Percentiles rank a stretch among this genome's conserved stretches.
These are phyloP conservation scores for Hymenoscyphus infarciens DNA, from an alignment of 2,329 filamentous ascomycete species.

Conservation along the genomic window DNA sequence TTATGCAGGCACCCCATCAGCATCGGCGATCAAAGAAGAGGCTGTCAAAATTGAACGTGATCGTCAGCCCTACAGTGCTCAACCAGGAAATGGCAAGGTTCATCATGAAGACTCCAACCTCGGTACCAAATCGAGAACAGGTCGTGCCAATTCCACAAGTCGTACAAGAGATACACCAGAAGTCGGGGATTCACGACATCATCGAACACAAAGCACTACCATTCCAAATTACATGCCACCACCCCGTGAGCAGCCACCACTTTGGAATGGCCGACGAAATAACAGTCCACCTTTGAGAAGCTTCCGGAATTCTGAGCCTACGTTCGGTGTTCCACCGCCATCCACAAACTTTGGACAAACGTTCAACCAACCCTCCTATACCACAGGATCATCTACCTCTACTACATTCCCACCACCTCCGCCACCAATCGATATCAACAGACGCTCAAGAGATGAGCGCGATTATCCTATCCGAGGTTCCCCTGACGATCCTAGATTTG, in stretches of 20 bases:
- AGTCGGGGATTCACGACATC: constrained; percentile 13
- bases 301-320: constrained; percentile 28
- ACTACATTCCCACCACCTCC: constrained; percentile 29
- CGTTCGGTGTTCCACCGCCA: constrained; percentile 24
- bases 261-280: constrained; percentile 15
- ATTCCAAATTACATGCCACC: constrained; percentile 23
- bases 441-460: constrained; percentile 24
- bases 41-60: constrained; percentile 59
- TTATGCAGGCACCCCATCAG: constrained; percentile 36
- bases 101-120: constrained; percentile 41
- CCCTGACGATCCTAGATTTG: constrained; percentile 25
- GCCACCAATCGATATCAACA: constrained; percentile 24
- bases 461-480: constrained; percentile 16
- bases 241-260: constrained; percentile 9
- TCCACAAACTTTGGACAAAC: constrained; percentile 14
- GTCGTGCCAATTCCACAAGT: constrained; percentile 30
- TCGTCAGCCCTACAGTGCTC: constrained; percentile 59
- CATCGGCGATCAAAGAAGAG: constrained; percentile 41
- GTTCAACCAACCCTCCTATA: not conserved
- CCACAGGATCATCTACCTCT: constrained; percentile 10
- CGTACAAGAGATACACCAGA: constrained; percentile 14
- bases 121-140: not conserved
- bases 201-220: constrained; percentile 25
- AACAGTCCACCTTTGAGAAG: constrained; percentile 29
- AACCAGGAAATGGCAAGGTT: constrained; percentile 56